A percentile compares a stretch with the other conserved stretches of the same genome.
phyloP scores from a whole-genome alignment of 345 rosid genomes.

The Citrus australasica region DNA sequence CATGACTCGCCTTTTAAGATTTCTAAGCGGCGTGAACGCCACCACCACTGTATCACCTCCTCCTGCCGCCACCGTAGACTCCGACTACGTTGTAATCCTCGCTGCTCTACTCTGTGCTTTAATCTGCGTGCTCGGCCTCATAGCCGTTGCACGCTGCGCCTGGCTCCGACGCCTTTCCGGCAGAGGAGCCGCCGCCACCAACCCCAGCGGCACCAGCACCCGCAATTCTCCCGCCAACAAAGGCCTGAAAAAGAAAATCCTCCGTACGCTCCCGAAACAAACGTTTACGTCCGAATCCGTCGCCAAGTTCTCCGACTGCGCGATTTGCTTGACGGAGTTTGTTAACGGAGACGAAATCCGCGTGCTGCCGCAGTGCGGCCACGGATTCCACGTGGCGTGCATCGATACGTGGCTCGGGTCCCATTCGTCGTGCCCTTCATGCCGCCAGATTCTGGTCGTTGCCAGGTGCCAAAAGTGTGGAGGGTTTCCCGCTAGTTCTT shows the following conservation, averaged over 20 bases:
- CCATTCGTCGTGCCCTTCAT: conserved; percentile 93
- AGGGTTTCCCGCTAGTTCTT: conserved; percentile 43
- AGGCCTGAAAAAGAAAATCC: conserved; percentile 79
- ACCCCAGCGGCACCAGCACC: conserved; percentile 8
- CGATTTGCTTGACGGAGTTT: conserved; percentile 76
- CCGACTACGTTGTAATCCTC: conserved; percentile 76
- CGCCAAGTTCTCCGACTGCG: conserved; percentile 58
- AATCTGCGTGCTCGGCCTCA: conserved; percentile 77
- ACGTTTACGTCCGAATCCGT: conserved; percentile 50
- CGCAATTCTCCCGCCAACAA: conserved; percentile 57
- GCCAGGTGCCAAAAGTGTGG: conserved; percentile 76
- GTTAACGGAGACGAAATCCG: conserved; percentile 73
- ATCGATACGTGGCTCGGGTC: conserved; percentile 93
- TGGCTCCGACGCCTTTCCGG: conserved; percentile 81
- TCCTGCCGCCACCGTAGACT: conserved; percentile 35
- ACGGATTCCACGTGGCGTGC: conserved; percentile 82
- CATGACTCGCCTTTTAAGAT: conserved; percentile 74
- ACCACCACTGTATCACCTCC: conserved; percentile 20
- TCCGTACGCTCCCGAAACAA: conserved; percentile 66
- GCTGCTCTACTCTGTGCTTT: conserved; percentile 90
- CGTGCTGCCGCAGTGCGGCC: conserved; percentile 83
- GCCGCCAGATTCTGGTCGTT: conserved; percentile 71
- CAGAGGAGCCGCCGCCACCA: conserved; percentile 1
- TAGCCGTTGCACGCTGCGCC: conserved; percentile 81
- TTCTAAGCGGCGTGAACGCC: conserved; percentile 45